Conservation (phyloP, 768 basidiomycete species). For the Gloeopeniophorella convolvens region DNA sequence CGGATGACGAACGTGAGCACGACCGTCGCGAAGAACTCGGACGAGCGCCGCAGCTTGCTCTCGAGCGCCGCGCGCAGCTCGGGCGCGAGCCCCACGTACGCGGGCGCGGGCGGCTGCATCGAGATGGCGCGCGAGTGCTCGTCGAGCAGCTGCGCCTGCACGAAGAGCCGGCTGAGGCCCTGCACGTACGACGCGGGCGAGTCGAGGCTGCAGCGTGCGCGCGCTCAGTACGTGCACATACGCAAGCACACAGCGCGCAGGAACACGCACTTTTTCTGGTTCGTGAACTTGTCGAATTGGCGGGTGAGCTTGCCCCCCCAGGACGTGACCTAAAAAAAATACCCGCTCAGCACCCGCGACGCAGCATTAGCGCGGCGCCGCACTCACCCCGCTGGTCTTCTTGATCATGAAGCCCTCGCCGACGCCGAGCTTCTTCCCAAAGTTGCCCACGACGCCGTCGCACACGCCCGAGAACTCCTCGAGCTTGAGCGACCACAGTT, state of each 20-base stretch:
- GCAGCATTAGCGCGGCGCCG: neutral
- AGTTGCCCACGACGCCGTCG: constrained; percentile 71
- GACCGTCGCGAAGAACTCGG: constrained; percentile 89
- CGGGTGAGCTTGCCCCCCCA: constrained; percentile 73
- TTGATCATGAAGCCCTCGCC: constrained; percentile 83
- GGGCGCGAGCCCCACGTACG: constrained; percentile 63
- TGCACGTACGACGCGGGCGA: constrained; percentile 82
- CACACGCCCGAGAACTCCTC: constrained; percentile 78
- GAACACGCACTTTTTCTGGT: constrained; percentile 73
- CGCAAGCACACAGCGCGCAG: neutral
- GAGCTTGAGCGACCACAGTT: constrained; percentile 68
- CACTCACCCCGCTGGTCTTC: constrained; percentile 58
- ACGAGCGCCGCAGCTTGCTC: constrained; percentile 67
- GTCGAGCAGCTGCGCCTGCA: constrained; percentile 72
- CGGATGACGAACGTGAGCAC: constrained; percentile 86
- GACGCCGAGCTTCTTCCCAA: constrained; percentile 83
- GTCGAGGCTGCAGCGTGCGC: constrained; percentile 53
- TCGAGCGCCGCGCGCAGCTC: constrained; percentile 63
- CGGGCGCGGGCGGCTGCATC: constrained; percentile 58
- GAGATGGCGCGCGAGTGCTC: constrained; percentile 75
- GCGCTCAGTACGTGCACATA: constrained; percentile 4
- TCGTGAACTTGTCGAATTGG: constrained; percentile 77
- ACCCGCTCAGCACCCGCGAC: neutral
- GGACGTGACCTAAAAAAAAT: constrained; percentile 38
- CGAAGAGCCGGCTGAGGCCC: constrained; percentile 67